Evolutionary conservation across 73 alveolate genomes (phyloP).

Genomic region (Uronychia setigera): DNA sequence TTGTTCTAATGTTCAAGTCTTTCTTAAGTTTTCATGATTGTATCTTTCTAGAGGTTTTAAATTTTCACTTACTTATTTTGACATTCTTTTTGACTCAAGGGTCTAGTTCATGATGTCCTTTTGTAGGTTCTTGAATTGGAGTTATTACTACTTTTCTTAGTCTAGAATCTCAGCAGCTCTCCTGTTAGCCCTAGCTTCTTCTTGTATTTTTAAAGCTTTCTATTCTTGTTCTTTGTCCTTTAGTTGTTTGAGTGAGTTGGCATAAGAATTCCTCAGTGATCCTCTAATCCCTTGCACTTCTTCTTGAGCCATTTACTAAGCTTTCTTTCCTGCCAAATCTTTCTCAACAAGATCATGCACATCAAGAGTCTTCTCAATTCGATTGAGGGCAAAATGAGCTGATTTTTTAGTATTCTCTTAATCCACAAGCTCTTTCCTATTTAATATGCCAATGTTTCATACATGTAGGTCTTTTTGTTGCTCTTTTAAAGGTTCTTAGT

Average conservation of each 20-base stretch:
- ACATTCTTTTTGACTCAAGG: background rate
- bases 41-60: background rate
- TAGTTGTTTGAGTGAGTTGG: background rate
- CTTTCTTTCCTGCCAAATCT: too few species aligned
- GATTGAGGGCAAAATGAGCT: too few species aligned
- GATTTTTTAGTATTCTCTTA: too few species aligned
- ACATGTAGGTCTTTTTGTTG: too few species aligned
- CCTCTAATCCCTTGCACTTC: too few species aligned
- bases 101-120: background rate
- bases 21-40: background rate
- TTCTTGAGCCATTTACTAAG: too few species aligned
- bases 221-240: background rate
- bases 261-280: background rate
- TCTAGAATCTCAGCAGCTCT: background rate
- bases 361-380: too few species aligned
- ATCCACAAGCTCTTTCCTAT: too few species aligned
- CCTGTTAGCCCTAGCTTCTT: background rate
- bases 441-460: too few species aligned
- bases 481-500: too few species aligned
- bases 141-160: background rate
- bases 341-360: too few species aligned
- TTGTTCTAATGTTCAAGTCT: background rate
- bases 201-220: background rate
- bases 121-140: background rate
- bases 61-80: background rate